Conservation (phyloP, 2,329 filamentous ascomycete genomes). For the Dactylonectria macrodidyma region DNA sequence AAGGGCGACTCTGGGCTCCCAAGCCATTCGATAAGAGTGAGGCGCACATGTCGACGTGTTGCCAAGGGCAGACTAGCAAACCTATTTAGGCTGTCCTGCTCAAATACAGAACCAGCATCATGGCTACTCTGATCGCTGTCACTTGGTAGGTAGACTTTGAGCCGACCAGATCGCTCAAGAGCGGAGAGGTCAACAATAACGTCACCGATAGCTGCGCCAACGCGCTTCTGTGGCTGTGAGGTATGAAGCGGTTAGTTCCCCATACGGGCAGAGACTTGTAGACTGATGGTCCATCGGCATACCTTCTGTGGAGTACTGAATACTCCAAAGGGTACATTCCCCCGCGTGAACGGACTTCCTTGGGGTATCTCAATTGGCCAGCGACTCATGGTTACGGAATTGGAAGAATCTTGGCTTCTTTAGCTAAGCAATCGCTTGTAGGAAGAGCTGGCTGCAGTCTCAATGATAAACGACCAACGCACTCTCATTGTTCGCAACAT, state of each 20-base stretch:
- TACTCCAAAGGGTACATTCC: neutral
- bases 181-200: neutral
- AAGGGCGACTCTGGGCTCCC: neutral
- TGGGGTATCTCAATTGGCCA: neutral
- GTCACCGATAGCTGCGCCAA: constrained; percentile 1
- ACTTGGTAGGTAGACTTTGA: neutral
- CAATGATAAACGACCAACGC: neutral
- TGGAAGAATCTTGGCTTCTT: neutral
- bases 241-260: neutral
- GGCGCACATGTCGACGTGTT: neutral
- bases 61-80: neutral
- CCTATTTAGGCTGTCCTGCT: neutral
- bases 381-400: neutral
- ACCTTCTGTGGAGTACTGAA: neutral
- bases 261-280: neutral
- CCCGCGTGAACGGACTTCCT: neutral
- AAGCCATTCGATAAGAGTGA: neutral
- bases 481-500: neutral
- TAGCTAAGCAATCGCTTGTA: neutral
- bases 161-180: neutral
- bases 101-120: neutral
- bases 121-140: neutral
- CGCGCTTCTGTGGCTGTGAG: neutral
- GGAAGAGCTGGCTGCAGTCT: neutral
- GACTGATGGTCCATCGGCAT: neutral